These are phyloP conservation scores for Podaxis pistillaris DNA, from an alignment of 768 basidiomycete species.

Conservation along the genomic window DNA sequence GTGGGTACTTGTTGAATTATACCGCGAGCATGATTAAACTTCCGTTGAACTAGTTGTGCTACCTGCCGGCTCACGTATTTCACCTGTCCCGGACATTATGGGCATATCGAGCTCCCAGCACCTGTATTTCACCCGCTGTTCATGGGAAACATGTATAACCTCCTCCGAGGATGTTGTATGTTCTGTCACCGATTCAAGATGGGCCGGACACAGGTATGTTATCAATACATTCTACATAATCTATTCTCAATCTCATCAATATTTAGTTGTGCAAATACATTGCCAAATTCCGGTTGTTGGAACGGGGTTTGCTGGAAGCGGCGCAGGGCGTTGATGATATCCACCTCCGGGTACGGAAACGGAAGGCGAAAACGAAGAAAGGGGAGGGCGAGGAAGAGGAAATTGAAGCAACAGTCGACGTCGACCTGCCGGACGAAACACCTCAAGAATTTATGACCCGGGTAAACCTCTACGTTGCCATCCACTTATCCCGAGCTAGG, in stretches of 20 bases:
- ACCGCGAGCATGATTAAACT: conserved; percentile 11
- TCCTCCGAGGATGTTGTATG: conserved; percentile 85
- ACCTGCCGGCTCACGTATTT: conserved; percentile 93
- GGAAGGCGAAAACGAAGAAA: conserved; percentile 30
- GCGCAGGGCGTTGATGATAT: conserved; percentile 77
- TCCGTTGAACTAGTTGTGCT: conserved; percentile 61
- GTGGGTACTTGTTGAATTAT: conserved; percentile 46
- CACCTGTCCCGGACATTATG: conserved; percentile 96
- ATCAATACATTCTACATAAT: not conserved
- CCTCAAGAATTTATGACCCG: conserved; percentile 59
- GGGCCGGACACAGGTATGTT: conserved; percentile 62
- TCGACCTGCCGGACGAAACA: conserved; percentile 53
- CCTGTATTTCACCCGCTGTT: conserved; percentile 97
- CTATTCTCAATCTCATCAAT: conserved; percentile 5
- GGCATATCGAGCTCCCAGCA: conserved; percentile 93
- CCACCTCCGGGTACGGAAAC: conserved; percentile 37
- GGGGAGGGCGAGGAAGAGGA: conserved; percentile 39
- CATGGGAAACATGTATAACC: conserved; percentile 85
- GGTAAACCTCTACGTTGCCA: conserved; percentile 63
- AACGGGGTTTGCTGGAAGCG: conserved; percentile 83
- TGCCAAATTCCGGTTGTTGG: conserved; percentile 84
- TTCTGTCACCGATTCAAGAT: conserved; percentile 94
- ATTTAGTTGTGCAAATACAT: conserved; percentile 75
- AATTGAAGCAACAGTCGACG: conserved; percentile 41
- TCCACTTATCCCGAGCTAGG: conserved; percentile 46